Base-by-base conservation (phyloP, 257 asterid genomes). In the Nicotiana paniculata region DNA sequence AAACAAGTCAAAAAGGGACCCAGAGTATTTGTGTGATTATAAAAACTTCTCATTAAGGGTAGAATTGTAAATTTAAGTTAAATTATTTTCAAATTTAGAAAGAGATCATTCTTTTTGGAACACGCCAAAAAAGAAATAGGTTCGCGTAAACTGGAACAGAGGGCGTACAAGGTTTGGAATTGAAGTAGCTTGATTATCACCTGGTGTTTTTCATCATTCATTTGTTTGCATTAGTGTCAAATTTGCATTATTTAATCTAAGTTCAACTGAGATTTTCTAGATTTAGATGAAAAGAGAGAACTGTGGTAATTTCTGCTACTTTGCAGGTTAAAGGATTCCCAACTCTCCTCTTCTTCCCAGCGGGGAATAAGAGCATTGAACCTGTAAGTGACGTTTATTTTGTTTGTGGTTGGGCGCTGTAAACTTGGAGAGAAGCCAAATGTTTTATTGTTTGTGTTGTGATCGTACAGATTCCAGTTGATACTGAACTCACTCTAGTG, bases 241-340 rank as follows among this genome's bases (percentile, higher is more conserved):
- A 21, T 24, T 21, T 8, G 9, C 37, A 32, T 32, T 46, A 46
- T 46, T 46, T 48, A 48, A 48, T 48, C 9, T 72, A 24, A 26
- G 55, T 12, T 46, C 3, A 33, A 15, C 21, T 0, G 43, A 35
- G 9, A 0, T 0, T 6, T 37, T 37, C 46, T 37, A 0, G 61
- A 21, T 37, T 13, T 21, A n/a, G 62, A 74, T 3, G 48, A 37
- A 64, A 43, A 30, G 4, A 83, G 53, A 53, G 32, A 4, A 18
- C 30, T 48, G 1, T n/a, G 7, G 18, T 54, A 70, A 35, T 55
- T 48, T 58, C 26, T 32, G 3, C 65, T 74, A 43, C 66, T 67
- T 77, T 85, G 86, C 91, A 96, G 98, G 94, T 93, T 32, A 97
- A 91, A 51, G 99, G 99, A 33, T 96, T 89, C 90, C 99, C 98